phyloP scores from a whole-genome alignment of 768 basidiomycete genomes.

The Rubroboletus satanas region DNA sequence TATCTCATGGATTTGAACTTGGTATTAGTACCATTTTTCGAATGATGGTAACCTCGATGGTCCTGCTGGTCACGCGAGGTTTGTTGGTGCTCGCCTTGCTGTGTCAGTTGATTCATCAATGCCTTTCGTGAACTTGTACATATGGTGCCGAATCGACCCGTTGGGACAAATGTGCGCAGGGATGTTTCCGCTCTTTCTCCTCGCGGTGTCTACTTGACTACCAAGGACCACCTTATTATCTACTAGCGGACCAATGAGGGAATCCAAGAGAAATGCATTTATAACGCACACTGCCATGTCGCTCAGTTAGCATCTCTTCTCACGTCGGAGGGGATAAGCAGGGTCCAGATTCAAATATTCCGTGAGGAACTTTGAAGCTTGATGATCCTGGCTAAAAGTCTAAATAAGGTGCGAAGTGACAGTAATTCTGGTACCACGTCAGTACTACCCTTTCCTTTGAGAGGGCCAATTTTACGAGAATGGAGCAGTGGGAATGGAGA shows the following conservation, averaged over 20 bases:
- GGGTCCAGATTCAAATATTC: conserved; percentile 1
- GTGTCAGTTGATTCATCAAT: conserved; percentile 2
- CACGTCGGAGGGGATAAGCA: conserved; percentile 19
- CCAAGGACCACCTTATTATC: conserved; percentile 7
- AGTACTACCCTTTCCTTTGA: conserved; percentile 10
- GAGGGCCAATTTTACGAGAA: conserved; percentile 2
- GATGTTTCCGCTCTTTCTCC: conserved; percentile 18
- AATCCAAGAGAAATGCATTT: conserved; percentile 22
- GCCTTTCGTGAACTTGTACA: background rate
- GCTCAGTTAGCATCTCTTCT: conserved; percentile 10
- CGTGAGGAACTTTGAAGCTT: conserved; percentile 9
- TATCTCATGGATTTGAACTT: background rate
- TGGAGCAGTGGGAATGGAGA: conserved; percentile 5
- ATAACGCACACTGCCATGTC: conserved; percentile 25
- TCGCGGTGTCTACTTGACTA: conserved; percentile 14
- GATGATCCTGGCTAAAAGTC: conserved; percentile 25
- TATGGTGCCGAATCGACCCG: conserved; percentile 7
- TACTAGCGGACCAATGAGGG: conserved; percentile 9
- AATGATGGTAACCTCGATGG: background rate
- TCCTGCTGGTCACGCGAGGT: background rate
- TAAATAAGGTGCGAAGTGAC: conserved; percentile 17
- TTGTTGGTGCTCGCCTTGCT: background rate
- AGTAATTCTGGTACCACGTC: conserved; percentile 12
- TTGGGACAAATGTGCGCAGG: conserved; percentile 6
- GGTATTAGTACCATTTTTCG: no score